Conservation (phyloP, 2,329 filamentous ascomycete species). For the Colletotrichum paranaense region DNA sequence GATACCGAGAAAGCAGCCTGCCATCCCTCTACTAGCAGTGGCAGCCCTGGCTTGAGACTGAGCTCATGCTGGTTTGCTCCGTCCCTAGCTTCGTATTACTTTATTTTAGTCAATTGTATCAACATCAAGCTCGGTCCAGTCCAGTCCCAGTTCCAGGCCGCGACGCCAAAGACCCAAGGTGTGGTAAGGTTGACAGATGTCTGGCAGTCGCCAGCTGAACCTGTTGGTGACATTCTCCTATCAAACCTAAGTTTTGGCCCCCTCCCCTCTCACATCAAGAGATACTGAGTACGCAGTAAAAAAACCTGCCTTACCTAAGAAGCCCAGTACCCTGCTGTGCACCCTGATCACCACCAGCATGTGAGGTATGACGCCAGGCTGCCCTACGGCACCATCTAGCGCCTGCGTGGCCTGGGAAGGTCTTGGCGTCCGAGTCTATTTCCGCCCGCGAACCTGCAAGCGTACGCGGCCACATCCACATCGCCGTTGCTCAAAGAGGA, state of each 20-base stretch:
- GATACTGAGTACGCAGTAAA: not conserved
- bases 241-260: not conserved
- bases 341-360: conserved; percentile 30
- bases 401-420: conserved; percentile 14
- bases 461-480: conserved; percentile 34
- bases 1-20: not conserved
- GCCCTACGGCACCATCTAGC: conserved; percentile 18
- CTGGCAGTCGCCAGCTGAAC: not conserved
- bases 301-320: too few relatives aligned
- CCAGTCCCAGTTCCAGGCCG: not conserved
- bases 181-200: not conserved
- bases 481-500: conserved; percentile 6
- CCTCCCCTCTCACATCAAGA: not conserved
- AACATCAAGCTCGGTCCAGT: not conserved
- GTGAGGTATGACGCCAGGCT: conserved; percentile 31
- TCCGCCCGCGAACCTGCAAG: conserved; percentile 25
- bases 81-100: not conserved
- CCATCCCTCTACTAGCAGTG: not conserved
- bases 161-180: not conserved
- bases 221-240: not conserved
- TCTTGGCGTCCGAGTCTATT: conserved; percentile 30
- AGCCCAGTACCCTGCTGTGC: not conserved
- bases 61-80: not conserved
- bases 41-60: not conserved
- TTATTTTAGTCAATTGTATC: conserved; percentile 4